Evolutionary conservation across 1,284 basidiomycete genomes (phyloP), one percentile per base, ranked within the genome.

Genomic region (Thelephora terrestris): DNA sequence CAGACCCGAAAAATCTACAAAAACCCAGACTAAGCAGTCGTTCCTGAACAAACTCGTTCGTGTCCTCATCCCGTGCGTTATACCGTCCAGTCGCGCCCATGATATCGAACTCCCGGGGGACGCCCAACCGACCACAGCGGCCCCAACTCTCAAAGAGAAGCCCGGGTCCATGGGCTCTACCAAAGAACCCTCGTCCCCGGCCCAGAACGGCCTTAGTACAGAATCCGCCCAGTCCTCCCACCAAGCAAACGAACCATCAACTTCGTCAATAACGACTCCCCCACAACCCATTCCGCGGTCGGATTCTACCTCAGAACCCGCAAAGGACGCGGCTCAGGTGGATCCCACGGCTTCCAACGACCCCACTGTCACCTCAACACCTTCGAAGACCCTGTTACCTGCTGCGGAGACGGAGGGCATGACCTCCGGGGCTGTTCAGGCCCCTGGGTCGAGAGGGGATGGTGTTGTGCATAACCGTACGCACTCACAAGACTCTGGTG

Each of bases 341-440:
- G 29, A 32, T 14, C 12, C 9, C 29, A 5, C 43, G 37, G 6
- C 53, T 6, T 58, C 61, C 23, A 52, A 55, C 16, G 68, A 71
- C 32, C 62, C 76, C 40, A 58, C 79, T 43, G 63, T 78, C 3
- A 78, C 78, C 32, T 75, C 79, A 1, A 74, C 78, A 16, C 75
- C 78, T 2, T 74, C 73, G n/a, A 68, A 64, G 47, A 55, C 53
- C 16, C 60, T 66, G 27, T 56, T 68, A 18, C 65, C 65, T 17
- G 56, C 59, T 34, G 66, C 71, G 12, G 74, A 85, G 68, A 85
- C 83, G 9, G 79, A 73, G 40, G 80, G 80, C 34, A 67, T 86
- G 47, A 78, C 77, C 18, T 81, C 79, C 3, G 78, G 78, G 12
- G 80, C 81, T 5, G 83, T 85, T 45, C 84, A 79, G 51, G 71